Evolutionary conservation across 257 asterid genomes (phyloP).

Genomic region (Euphrasia confusa): DNA sequence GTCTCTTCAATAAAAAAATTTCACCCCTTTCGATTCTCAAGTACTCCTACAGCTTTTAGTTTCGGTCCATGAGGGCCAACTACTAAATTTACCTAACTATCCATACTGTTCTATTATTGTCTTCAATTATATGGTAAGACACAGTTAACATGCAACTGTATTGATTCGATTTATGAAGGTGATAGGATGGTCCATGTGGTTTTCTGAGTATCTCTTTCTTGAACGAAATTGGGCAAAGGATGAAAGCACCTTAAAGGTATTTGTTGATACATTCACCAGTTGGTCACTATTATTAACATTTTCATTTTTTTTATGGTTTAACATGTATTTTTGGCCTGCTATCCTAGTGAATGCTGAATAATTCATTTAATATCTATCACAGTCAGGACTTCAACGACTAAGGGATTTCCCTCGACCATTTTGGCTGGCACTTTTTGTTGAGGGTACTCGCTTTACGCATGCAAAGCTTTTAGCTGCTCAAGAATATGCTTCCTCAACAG

Average conservation of each 20-base stretch:
- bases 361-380: conserved; percentile 32
- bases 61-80: conserved; percentile 2
- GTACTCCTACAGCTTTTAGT: background rate
- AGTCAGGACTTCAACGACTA: conserved; percentile 71
- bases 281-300: conserved; percentile 7
- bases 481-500: conserved; percentile 77
- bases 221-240: conserved; percentile 97
- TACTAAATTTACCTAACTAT: conserved; percentile 11
- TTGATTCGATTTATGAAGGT: conserved; percentile 50
- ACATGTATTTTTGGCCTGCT: conserved; percentile 12
- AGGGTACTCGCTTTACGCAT: conserved; percentile 94
- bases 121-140: conserved; percentile 5
- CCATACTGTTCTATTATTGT: conserved; percentile 18
- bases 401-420: conserved; percentile 82
- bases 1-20: background rate
- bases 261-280: conserved; percentile 18
- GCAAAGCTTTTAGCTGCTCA: conserved; percentile 95
- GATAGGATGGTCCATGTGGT: conserved; percentile 99
- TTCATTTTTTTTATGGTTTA: conserved; percentile 17
- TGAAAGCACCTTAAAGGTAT: conserved; percentile 81
- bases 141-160: conserved; percentile 4
- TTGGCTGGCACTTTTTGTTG: conserved; percentile 93
- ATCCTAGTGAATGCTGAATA: conserved; percentile 18
- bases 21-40: background rate
- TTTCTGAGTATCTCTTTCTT: conserved; percentile 87